These are phyloP conservation scores for Circinella umbellata DNA, from an alignment of 371 early-diverging fungal genomes.

Conservation along the genomic window DNA sequence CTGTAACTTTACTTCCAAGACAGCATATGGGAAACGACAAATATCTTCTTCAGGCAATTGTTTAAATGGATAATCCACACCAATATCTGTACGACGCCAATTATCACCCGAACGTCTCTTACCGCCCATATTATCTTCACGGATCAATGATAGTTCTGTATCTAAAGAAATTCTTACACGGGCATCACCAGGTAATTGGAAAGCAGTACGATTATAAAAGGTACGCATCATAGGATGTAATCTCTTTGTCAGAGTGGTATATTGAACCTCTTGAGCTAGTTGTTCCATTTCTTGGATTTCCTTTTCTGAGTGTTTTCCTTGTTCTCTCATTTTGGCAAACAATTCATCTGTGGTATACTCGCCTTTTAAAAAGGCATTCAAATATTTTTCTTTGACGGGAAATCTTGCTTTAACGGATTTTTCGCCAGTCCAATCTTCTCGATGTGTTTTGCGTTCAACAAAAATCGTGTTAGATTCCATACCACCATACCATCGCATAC, in stretches of 20 bases:
- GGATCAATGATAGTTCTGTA: conserved; percentile 96
- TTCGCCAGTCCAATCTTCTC: conserved; percentile 98
- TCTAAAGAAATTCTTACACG: conserved; percentile 98
- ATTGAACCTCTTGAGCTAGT: conserved; percentile 88
- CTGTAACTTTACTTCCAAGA: conserved; percentile 99
- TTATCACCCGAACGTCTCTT: conserved; percentile 75
- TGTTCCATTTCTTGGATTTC: conserved; percentile 81
- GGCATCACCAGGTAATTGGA: conserved; percentile 99
- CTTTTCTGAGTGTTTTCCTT: conserved; percentile 80
- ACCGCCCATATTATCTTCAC: conserved; percentile 91
- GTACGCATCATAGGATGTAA: conserved; percentile 93
- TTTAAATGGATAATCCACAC: conserved; percentile 92
- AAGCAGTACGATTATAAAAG: conserved; percentile 99
- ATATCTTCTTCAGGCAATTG: conserved; percentile 89
- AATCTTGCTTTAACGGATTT: conserved; percentile 96
- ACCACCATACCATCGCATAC: conserved; percentile 98
- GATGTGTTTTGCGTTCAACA: conserved; percentile 98
- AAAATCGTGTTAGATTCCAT: conserved; percentile 88
- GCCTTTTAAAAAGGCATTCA: conserved; percentile 88
- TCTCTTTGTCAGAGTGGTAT: conserved; percentile 73
- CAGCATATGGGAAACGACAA: conserved; percentile 96
- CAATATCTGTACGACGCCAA: conserved; percentile 96
- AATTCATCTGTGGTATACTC: conserved; percentile 80
- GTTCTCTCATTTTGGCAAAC: conserved; percentile 84
- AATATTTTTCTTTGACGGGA: conserved; percentile 94